Evolutionary conservation across 169 alveolate genomes (phyloP).

Genomic region (Eimeria tenella): DNA sequence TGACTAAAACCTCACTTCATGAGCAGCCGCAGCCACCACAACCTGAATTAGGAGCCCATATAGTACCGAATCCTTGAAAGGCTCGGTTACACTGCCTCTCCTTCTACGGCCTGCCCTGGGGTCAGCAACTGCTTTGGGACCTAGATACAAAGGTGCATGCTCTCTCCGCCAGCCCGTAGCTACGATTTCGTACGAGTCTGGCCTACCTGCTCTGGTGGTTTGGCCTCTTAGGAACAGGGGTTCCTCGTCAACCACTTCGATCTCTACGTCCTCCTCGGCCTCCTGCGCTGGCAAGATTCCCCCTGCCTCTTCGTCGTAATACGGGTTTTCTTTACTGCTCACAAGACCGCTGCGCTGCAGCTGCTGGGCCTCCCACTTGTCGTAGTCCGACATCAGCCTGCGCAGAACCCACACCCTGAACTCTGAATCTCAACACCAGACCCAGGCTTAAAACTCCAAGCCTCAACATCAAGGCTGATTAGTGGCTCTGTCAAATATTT

Average conservation of each 20-base stretch:
- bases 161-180: too few relatives aligned
- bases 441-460: not conserved
- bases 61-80: too few relatives aligned
- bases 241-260: conserved; percentile 86
- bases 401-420: not conserved
- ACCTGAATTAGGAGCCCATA: too few relatives aligned
- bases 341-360: conserved; percentile 78
- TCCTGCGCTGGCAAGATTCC: conserved; percentile 70
- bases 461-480: not conserved
- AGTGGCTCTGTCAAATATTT: too few relatives aligned
- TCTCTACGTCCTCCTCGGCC: conserved; percentile 77
- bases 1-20: too few relatives aligned
- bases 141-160: too few relatives aligned
- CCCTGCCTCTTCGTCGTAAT: conserved; percentile 61
- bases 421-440: not conserved
- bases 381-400: conserved; percentile 80
- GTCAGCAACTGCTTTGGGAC: too few relatives aligned
- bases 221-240: conserved; percentile 97
- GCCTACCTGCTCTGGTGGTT: conserved; percentile 88
- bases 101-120: too few relatives aligned
- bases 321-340: conserved; percentile 48
- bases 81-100: too few relatives aligned
- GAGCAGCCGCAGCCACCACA: too few relatives aligned
- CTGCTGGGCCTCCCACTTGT: conserved; percentile 82
- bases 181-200: not conserved